Evolutionary conservation across 805 yeast genomes (phyloP), one percentile per base, ranked within the genome.

Genomic region (Ogataea methanolica): DNA sequence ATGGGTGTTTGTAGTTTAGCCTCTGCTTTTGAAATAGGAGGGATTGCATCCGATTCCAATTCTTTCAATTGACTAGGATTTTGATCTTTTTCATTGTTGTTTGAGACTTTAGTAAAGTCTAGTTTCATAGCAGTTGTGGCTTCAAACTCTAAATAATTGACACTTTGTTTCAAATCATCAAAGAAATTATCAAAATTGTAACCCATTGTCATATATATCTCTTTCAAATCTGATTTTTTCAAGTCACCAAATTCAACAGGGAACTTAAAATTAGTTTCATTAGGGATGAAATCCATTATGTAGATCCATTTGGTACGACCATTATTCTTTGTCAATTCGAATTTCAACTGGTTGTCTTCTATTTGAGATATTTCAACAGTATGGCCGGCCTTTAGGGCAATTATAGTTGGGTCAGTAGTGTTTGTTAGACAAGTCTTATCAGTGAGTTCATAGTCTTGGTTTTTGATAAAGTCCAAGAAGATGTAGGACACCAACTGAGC

Each of bases 401-500:
- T 43, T 5, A 43, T 2, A 11, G 16, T 33, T 15, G 46, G 42
- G 8, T 42, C 46, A 8, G 39, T n/a, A 14, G 42, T 37, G 6
- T 38, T 43, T 33, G 46, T 8, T 12, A 43, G 16, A 22, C 33
- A 33, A 15, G 46, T 43, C 36, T 42, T 15, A 26, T 43, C 34
- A 17, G 34, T 33, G 16, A 46, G 40, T 14, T 36, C 22, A 36
- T 46, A 44, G 5, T 42, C 43, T n/a, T 38, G 39, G 12, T 47
- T 38, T 19, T 41, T 43, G 19, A 47, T 45, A 19, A 44, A 51
- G 23, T 43, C 45, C 21, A 43, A 22, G 23, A 51, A 40, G 22
- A 48, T 36, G 29, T 29, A n/a, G 15, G 51, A 34, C 22, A 47
- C 48, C 21, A 51, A 45, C 36, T 51, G 51, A 15, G 42, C 22